Conservation (phyloP, 139 green algal species). For the Raphidocelis subcapitata region DNA sequence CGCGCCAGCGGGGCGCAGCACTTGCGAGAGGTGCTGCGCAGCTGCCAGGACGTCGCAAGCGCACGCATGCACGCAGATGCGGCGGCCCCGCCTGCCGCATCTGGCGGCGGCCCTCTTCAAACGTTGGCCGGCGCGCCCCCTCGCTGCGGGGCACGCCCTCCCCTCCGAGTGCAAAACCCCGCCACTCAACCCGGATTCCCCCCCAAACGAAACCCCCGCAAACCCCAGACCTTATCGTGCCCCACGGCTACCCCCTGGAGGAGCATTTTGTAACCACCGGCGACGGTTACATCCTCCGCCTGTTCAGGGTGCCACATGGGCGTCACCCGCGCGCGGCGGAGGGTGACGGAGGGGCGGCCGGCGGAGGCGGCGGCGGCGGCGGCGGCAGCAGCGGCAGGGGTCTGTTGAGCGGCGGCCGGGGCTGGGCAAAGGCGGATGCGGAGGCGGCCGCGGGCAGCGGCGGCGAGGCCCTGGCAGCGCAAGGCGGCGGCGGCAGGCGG, state of each 20-base stretch:
- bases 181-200: too few relatives aligned
- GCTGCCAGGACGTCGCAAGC: too few relatives aligned
- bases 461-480: neutral
- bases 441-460: neutral
- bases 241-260: conserved; percentile 58
- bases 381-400: neutral
- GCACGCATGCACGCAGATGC: too few relatives aligned
- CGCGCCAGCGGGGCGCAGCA: too few relatives aligned
- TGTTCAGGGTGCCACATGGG: conserved; percentile 64
- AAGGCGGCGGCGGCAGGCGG: neutral
- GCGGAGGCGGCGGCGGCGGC: neutral
- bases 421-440: neutral
- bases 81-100: too few relatives aligned
- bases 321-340: neutral
- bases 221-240: conserved; percentile 18
- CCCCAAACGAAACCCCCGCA: too few relatives aligned
- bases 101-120: too few relatives aligned
- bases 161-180: too few relatives aligned
- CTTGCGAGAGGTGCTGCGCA: too few relatives aligned
- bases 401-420: neutral
- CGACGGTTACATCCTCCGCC: conserved; percentile 59
- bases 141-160: too few relatives aligned
- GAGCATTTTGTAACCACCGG: conserved; percentile 49
- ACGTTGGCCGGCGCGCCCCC: too few relatives aligned
- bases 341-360: too few relatives aligned